Percentiles rank a stretch among this genome's conserved stretches.
Evolutionary conservation across 2,329 filamentous ascomycete species (phyloP).

Genomic region (Hypoxylon rubiginosum): DNA sequence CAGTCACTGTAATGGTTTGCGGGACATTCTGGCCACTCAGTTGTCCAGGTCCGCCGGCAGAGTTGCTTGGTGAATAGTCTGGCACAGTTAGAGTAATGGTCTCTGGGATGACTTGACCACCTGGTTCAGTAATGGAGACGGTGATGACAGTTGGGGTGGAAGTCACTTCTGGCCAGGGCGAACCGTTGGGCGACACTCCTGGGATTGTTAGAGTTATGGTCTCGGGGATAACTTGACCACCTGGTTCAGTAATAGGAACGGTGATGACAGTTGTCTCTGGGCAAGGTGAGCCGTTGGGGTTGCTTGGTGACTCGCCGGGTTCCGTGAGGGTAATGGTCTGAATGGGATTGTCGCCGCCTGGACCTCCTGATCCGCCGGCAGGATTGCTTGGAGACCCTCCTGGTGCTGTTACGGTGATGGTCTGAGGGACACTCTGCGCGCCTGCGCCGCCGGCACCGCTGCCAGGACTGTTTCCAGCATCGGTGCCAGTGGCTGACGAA

Average conservation of each 20-base stretch:
- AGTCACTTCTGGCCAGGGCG: neutral
- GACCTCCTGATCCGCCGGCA: slow-evolving; percentile 15
- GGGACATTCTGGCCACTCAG: slow-evolving; percentile 26
- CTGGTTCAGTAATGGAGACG: slow-evolving; percentile 2
- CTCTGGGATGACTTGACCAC: slow-evolving; percentile 13
- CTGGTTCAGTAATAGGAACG: neutral
- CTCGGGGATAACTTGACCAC: neutral
- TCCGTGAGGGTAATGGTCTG: slow-evolving; percentile 14
- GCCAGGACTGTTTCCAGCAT: slow-evolving; percentile 23
- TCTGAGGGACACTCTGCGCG: slow-evolving; percentile 30
- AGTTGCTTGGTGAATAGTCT: slow-evolving; percentile 7
- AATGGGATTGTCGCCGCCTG: slow-evolving; percentile 16
- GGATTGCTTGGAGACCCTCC: slow-evolving; percentile 31
- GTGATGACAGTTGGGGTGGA: slow-evolving; percentile 3
- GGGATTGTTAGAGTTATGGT: slow-evolving; percentile 4
- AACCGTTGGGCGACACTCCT: neutral
- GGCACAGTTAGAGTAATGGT: slow-evolving; percentile 24
- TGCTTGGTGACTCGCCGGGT: neutral
- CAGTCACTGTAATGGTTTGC: slow-evolving; percentile 38
- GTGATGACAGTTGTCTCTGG: neutral
- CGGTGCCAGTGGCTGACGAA: slow-evolving; percentile 16
- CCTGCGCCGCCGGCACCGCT: slow-evolving; percentile 22
- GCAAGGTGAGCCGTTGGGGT: neutral
- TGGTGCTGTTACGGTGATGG: slow-evolving; percentile 38
- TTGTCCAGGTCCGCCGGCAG: slow-evolving; percentile 2